phyloP scores from a whole-genome alignment of 1,139 yeast genomes.

The Petasospora fabianii region DNA sequence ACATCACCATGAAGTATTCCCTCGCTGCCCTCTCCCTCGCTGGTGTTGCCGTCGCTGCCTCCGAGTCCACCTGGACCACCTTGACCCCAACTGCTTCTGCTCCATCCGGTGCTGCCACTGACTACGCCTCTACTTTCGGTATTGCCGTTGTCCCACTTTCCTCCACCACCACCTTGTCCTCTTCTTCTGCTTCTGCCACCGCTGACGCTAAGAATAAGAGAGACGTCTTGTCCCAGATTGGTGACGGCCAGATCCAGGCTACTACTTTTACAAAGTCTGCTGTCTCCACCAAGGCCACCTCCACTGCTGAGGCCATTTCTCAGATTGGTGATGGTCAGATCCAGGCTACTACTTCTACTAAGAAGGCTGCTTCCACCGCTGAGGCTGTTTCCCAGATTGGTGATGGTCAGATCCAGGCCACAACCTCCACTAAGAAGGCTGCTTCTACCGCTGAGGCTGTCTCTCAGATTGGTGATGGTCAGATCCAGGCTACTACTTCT shows the following conservation, averaged over 20 bases:
- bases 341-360: constrained; percentile 26
- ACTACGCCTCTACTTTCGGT: constrained; percentile 59
- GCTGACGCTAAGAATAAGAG: constrained; percentile 32
- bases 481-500: constrained; percentile 34
- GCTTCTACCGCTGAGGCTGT: constrained; percentile 38
- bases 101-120: constrained; percentile 52
- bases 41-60: constrained; percentile 51
- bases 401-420: constrained; percentile 32
- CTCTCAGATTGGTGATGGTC: constrained; percentile 37
- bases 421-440: constrained; percentile 27
- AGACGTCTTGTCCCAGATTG: constrained; percentile 33
- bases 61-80: constrained; percentile 65
- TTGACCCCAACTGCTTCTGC: constrained; percentile 58
- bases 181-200: constrained; percentile 17
- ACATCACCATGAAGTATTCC: constrained; percentile 28
- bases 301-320: constrained; percentile 38
- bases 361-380: constrained; percentile 17
- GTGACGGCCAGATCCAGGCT: constrained; percentile 22
- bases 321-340: constrained; percentile 46
- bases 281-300: constrained; percentile 40
- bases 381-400: constrained; percentile 46
- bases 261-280: constrained; percentile 27
- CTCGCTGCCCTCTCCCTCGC: constrained; percentile 38
- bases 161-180: constrained; percentile 26
- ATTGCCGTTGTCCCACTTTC: constrained; percentile 57